These are phyloP conservation scores for Backusella tarrabulga DNA, from an alignment of 192 early-diverging fungal genomes.

Conservation along the genomic window DNA sequence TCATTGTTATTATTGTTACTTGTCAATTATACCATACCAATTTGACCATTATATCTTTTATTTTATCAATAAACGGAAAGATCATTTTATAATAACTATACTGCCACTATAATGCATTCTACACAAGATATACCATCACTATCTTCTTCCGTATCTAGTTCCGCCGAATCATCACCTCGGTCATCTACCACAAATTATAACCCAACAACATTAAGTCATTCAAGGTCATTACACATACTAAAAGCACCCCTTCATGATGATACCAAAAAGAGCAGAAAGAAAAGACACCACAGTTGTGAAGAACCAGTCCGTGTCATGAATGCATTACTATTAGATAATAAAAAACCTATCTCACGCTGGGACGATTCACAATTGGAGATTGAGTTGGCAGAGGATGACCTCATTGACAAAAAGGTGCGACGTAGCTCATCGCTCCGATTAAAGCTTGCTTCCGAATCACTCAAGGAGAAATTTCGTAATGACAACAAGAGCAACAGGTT, in stretches of 20 bases:
- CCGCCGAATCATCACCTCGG: neutral
- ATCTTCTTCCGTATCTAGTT: constrained; percentile 2
- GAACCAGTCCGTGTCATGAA: neutral
- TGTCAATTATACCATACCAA: neutral
- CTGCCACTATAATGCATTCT: neutral
- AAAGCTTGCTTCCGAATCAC: neutral
- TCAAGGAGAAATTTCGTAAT: neutral
- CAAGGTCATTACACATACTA: constrained; percentile 4
- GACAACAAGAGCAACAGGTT: neutral
- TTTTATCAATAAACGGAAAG: neutral
- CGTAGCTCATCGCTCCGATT: constrained; percentile 18
- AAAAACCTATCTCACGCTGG: constrained; percentile 6
- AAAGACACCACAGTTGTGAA: neutral
- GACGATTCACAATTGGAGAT: constrained; percentile 19
- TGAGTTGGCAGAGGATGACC: constrained; percentile 16
- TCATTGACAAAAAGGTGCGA: constrained; percentile 17
- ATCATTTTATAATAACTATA: neutral
- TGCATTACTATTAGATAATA: neutral
- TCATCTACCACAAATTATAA: neutral
- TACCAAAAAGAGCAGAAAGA: neutral
- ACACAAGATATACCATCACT: constrained; percentile 10
- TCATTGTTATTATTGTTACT: neutral
- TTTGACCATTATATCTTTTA: neutral
- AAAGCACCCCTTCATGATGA: neutral
- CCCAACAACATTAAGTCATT: constrained; percentile 3